Evolutionary conservation across 176 grass and related monocot genomes (phyloP), one percentile per base, ranked within the genome.

Genomic region (Musa beccarii): DNA sequence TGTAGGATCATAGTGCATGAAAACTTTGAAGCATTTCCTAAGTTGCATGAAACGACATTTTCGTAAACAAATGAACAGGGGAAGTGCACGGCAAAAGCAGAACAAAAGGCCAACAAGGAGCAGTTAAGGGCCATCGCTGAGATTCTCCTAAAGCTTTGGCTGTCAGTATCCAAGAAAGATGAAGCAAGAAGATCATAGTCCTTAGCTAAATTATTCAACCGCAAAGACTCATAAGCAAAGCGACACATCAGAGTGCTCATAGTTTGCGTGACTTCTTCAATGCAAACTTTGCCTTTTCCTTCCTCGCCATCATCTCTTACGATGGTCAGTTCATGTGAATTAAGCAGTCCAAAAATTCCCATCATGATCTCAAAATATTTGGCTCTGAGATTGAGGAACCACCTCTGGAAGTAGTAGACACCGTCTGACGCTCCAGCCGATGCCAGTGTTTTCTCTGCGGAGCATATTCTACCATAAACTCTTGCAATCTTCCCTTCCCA

Each of bases 381-480:
- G 66, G 72, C 82, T 73, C 90, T 93, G 29, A 98, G 90, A 83
- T 78, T 82, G 64, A 98, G 86, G 76, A 98, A 93, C 94, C 90
- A 98, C 73, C 90, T 84, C 70, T 98, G 90, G 78, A 98, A 87
- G 81, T 82, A 81, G 72, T 87, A 85, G 10, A 85, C 71, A 52
- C 17, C 14, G 71, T 80, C 79, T 78, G 76, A 85, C 19, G 68
- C 64, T 54, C 57, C 66, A 68, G 71, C 77, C 69, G 84, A 70
- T 63, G 57, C 28, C 80, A 93, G 82, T 79, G 72, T 57, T 68
- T 86, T 77, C 72, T 81, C 87, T 81, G 76, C 79, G 80, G 87
- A 93, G 34, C 65, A 83, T 81, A 63, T 85, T 82, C 84, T 91
- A 52, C 78, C 66, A 74, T 79, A 82, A 84, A 98, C 77, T 61